phyloP scores from a whole-genome alignment of 805 yeast genomes.

The Jamesozyma gamospora region DNA sequence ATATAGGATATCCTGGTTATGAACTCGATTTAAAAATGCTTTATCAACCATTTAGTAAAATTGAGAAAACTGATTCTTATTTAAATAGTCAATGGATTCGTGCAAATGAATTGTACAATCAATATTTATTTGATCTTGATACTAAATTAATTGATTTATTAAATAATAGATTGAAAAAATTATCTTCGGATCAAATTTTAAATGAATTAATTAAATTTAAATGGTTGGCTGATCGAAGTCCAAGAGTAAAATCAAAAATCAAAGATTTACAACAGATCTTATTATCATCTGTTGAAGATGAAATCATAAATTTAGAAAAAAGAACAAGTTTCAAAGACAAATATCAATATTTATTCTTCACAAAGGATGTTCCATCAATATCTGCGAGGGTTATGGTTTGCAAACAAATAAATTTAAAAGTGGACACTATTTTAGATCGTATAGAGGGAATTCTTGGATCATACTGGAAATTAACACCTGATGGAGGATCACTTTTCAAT shows the following conservation, averaged over 20 bases:
- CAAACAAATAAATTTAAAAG: slow-evolving; percentile 38
- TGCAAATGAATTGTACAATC: slow-evolving; percentile 35
- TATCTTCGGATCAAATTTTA: slow-evolving; percentile 41
- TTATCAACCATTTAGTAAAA: slow-evolving; percentile 31
- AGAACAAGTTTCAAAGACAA: slow-evolving; percentile 30
- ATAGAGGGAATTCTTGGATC: slow-evolving; percentile 46
- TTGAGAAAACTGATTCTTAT: slow-evolving; percentile 32
- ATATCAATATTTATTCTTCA: not conserved
- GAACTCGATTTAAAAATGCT: slow-evolving; percentile 32
- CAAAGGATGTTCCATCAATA: slow-evolving; percentile 39
- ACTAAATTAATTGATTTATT: slow-evolving; percentile 34
- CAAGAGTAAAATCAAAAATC: slow-evolving; percentile 46
- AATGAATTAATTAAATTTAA: slow-evolving; percentile 40
- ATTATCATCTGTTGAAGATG: slow-evolving; percentile 39
- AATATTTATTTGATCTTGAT: slow-evolving; percentile 38
- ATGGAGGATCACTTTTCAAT: slow-evolving; percentile 51
- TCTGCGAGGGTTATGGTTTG: slow-evolving; percentile 44
- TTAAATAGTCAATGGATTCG: slow-evolving; percentile 27
- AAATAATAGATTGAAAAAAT: slow-evolving; percentile 29
- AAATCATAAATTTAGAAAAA: slow-evolving; percentile 35
- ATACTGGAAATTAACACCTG: slow-evolving; percentile 53
- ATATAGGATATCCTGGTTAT: slow-evolving; percentile 15
- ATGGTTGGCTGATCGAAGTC: slow-evolving; percentile 37
- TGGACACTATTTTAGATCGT: slow-evolving; percentile 34
- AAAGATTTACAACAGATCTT: slow-evolving; percentile 49